These are phyloP conservation scores for Aspergillus floridensis DNA, from an alignment of 2,329 filamentous ascomycete species.

Conservation along the genomic window DNA sequence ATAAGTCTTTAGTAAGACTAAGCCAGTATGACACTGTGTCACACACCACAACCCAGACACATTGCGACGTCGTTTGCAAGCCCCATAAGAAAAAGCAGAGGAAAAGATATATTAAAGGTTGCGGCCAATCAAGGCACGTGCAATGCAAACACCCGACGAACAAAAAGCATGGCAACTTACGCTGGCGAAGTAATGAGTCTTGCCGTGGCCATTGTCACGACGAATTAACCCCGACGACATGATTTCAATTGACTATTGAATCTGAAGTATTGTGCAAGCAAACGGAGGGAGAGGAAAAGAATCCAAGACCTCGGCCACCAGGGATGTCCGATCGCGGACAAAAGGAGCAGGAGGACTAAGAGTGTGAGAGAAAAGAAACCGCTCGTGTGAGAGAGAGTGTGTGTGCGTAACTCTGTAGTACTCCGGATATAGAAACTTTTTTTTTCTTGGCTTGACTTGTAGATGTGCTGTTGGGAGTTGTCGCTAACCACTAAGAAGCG, in stretches of 20 bases:
- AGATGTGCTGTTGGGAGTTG: background rate
- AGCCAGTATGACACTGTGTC: background rate
- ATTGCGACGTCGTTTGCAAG: background rate
- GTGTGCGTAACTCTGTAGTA: background rate
- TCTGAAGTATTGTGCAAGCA: conserved; percentile 1
- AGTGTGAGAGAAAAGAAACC: background rate
- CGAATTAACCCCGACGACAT: conserved; percentile 33
- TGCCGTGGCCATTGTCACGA: conserved; percentile 30
- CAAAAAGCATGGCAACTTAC: conserved; percentile 25
- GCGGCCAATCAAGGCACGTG: background rate
- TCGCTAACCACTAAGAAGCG: conserved; percentile 6
- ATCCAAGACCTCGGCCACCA: conserved; percentile 21
- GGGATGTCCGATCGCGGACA: conserved; percentile 8
- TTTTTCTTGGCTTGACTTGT: conserved; percentile 1
- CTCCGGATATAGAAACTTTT: conserved; percentile 1
- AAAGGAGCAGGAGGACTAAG: conserved; percentile 10
- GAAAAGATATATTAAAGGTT: background rate
- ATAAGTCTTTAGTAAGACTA: background rate
- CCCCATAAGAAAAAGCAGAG: background rate
- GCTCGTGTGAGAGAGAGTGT: background rate
- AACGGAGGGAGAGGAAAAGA: background rate
- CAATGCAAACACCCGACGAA: background rate
- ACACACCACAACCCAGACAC: background rate
- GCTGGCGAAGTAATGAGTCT: conserved; percentile 34
- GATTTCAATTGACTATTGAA: background rate